A percentile compares a stretch with the other conserved stretches of the same genome.
Conservation (phyloP, 768 basidiomycete genomes). For the Hygrophorus russula region DNA sequence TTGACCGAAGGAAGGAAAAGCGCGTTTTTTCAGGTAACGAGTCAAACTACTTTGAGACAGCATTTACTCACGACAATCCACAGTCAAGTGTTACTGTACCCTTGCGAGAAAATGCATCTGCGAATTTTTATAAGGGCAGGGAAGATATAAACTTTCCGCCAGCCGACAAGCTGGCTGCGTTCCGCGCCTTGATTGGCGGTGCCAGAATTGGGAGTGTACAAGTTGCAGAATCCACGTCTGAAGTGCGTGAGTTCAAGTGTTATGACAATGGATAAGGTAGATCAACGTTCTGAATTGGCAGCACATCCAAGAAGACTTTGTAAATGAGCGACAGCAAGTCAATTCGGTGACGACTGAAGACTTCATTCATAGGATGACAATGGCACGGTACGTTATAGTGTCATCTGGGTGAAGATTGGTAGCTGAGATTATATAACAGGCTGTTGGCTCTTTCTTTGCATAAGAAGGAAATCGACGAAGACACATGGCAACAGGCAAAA, state of each 20-base stretch:
- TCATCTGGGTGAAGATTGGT: background rate
- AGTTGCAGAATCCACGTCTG: conserved; percentile 43
- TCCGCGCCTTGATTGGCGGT: conserved; percentile 48
- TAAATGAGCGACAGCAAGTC: conserved; percentile 28
- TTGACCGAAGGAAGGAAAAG: conserved; percentile 57
- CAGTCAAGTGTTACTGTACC: conserved; percentile 53
- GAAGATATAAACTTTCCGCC: conserved; percentile 35
- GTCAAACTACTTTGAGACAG: background rate
- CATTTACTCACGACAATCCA: conserved; percentile 1
- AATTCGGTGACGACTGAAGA: conserved; percentile 40
- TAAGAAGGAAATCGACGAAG: conserved; percentile 39
- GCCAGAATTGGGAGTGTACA: conserved; percentile 47
- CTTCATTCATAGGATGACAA: conserved; percentile 53
- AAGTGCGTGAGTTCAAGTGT: conserved; percentile 27
- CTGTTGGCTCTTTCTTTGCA: conserved; percentile 53
- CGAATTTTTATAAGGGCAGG: conserved; percentile 37
- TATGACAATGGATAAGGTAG: background rate
- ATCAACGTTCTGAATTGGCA: conserved; percentile 15
- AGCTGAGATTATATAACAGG: conserved; percentile 22
- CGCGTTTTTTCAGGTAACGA: conserved; percentile 55
- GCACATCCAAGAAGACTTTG: conserved; percentile 75
- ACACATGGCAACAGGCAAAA: conserved; percentile 57
- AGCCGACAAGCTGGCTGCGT: conserved; percentile 38
- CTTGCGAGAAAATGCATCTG: conserved; percentile 20
- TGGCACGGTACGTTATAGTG: conserved; percentile 44